Evolutionary conservation across 2,329 filamentous ascomycete genomes (phyloP).

Genomic region (Fusarium floridanum): DNA sequence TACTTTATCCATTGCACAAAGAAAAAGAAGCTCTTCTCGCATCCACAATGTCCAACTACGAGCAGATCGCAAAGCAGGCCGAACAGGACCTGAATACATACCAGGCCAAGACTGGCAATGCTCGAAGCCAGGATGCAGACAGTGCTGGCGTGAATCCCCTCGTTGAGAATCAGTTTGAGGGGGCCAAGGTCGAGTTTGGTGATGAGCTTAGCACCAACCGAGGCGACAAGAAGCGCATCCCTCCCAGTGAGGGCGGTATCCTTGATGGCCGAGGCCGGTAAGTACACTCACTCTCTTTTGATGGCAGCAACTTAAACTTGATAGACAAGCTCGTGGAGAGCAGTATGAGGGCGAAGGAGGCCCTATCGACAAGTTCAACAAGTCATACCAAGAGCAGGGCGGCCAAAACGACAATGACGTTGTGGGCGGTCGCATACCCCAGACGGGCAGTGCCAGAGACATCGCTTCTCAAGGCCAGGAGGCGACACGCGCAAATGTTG

Average conservation of each 20-base stretch:
- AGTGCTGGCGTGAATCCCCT: constrained; percentile 58
- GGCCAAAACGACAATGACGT: constrained; percentile 57
- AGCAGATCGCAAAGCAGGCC: constrained; percentile 59
- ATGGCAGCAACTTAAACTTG: constrained; percentile 20
- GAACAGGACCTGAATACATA: constrained; percentile 63
- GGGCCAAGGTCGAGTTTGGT: constrained; percentile 51
- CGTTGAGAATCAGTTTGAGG: constrained; percentile 58
- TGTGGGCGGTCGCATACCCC: constrained; percentile 41
- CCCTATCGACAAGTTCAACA: constrained; percentile 55
- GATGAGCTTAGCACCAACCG: constrained; percentile 60
- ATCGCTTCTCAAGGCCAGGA: constrained; percentile 52
- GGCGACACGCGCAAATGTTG: constrained; percentile 56
- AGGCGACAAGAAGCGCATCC: constrained; percentile 61
- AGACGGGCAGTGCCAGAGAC: constrained; percentile 45
- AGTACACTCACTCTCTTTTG: constrained; percentile 11
- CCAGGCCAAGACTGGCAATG: constrained; percentile 61
- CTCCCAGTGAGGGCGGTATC: constrained; percentile 59
- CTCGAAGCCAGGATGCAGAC: constrained; percentile 54
- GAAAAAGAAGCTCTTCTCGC: background rate
- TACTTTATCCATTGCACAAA: background rate
- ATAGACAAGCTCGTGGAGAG: constrained; percentile 58
- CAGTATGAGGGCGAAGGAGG: constrained; percentile 60
- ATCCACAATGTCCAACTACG: constrained; percentile 51
- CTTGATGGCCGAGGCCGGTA: constrained; percentile 61
- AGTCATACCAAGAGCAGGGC: constrained; percentile 45